Evolutionary conservation across 2,329 filamentous ascomycete species (phyloP).

Genomic region (Pseudohalonectria lignicola): DNA sequence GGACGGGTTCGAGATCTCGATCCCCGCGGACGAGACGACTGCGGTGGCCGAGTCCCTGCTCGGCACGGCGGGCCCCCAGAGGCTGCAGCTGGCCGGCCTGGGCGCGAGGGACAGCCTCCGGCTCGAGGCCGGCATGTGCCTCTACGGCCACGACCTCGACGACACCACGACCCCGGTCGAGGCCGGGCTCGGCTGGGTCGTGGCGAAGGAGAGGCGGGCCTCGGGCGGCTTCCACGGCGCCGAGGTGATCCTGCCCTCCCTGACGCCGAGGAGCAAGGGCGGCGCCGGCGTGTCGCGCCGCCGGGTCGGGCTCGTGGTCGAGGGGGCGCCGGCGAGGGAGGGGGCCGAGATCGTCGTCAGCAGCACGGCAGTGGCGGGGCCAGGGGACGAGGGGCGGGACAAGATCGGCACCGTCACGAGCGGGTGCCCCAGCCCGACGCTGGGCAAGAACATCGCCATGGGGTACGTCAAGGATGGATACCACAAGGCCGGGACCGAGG

Average conservation of each 20-base stretch:
- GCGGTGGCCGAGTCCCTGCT: constrained; percentile 62
- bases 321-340: constrained; percentile 83
- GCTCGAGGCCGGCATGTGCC: constrained; percentile 94
- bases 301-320: constrained; percentile 70
- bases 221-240: constrained; percentile 75
- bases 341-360: constrained; percentile 63
- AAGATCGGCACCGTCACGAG: constrained; percentile 76
- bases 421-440: constrained; percentile 76
- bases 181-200: constrained; percentile 60
- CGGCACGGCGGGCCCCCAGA: constrained; percentile 44
- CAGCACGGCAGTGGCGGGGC: too few species aligned
- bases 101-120: constrained; percentile 86
- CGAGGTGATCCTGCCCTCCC: constrained; percentile 64
- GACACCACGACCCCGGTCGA: constrained; percentile 56
- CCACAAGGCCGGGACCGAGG: constrained; percentile 76
- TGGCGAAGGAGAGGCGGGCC: constrained; percentile 64
- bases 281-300: constrained; percentile 59
- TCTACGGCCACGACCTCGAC: constrained; percentile 97
- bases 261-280: constrained; percentile 63
- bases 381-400: constrained; percentile 35
- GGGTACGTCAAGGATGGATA: constrained; percentile 73
- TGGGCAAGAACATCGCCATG: constrained; percentile 93
- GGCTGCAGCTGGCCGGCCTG: constrained; percentile 71
- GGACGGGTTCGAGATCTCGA: constrained; percentile 94
- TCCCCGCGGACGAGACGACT: constrained; percentile 55